Conservation (phyloP, 2,329 filamentous ascomycete species). For the Scolecobasidium constrictum region DNA sequence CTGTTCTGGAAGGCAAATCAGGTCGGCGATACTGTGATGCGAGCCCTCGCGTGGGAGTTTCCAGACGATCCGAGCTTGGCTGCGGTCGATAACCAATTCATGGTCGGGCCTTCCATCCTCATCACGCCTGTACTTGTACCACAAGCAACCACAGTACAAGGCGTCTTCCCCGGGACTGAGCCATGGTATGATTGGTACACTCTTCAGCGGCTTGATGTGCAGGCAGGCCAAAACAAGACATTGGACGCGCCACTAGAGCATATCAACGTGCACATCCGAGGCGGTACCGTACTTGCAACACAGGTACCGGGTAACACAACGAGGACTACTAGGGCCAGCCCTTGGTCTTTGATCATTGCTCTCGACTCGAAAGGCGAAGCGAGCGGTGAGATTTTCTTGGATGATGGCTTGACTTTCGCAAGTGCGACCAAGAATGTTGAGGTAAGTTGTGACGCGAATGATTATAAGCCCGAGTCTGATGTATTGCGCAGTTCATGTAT, state of each 20-base stretch:
- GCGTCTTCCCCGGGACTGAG: slow-evolving; percentile 46
- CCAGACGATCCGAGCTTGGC: slow-evolving; percentile 44
- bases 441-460: no score
- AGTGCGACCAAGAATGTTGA: no score
- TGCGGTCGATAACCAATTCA: slow-evolving; percentile 44
- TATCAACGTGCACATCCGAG: slow-evolving; percentile 59
- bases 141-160: slow-evolving; percentile 39
- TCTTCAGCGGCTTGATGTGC: no score
- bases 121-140: slow-evolving; percentile 49
- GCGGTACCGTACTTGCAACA: slow-evolving; percentile 53
- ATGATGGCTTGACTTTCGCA: no score
- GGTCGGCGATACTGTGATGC: slow-evolving; percentile 54
- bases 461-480: no score
- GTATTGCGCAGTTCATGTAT: no score
- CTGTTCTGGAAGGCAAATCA: slow-evolving; percentile 49
- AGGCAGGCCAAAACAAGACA: no score
- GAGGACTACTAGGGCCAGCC: slow-evolving; percentile 49
- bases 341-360: slow-evolving; percentile 63
- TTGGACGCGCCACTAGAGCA: no score
- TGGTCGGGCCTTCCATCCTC: slow-evolving; percentile 46
- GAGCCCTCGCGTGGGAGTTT: slow-evolving; percentile 63
- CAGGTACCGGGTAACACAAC: slow-evolving; percentile 49
- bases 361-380: slow-evolving; percentile 53
- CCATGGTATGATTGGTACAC: slow-evolving; percentile 52
- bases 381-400: slow-evolving; percentile 58